Evolutionary conservation across 768 basidiomycete genomes (phyloP).

Genomic region (Cystoderma amianthinum): DNA sequence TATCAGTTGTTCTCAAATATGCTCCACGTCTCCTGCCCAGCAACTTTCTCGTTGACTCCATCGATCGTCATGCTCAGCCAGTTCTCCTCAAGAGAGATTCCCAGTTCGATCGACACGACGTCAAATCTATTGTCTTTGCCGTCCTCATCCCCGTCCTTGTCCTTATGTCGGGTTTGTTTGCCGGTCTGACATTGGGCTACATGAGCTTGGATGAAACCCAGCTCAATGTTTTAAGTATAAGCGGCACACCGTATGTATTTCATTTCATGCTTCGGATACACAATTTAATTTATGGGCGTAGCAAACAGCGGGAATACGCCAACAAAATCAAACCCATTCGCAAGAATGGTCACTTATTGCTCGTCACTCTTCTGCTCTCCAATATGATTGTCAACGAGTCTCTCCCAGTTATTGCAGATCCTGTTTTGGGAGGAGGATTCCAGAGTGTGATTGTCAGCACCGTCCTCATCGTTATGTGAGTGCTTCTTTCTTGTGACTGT

Average conservation of each 20-base stretch:
- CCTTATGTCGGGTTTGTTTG: conserved; percentile 78
- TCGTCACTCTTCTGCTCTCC: conserved; percentile 76
- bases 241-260: conserved; percentile 66
- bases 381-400: conserved; percentile 94
- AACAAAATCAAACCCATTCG: conserved; percentile 84
- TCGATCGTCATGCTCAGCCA: conserved; percentile 1
- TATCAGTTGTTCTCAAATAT: conserved; percentile 38
- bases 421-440: conserved; percentile 72
- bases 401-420: conserved; percentile 77
- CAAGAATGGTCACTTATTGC: conserved; percentile 73
- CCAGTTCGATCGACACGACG: conserved; percentile 20
- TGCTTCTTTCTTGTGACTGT: conserved; percentile 11
- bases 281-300: no score
- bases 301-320: conserved; percentile 75
- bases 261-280: no score
- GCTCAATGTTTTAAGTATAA: conserved; percentile 79
- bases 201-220: conserved; percentile 93
- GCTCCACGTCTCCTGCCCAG: conserved; percentile 29
- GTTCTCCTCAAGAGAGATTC: conserved; percentile 16
- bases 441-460: conserved; percentile 78
- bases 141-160: conserved; percentile 81
- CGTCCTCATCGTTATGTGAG: conserved; percentile 82
- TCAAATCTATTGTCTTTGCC: conserved; percentile 30
- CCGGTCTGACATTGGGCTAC: conserved; percentile 87
- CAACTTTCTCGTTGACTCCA: conserved; percentile 4